Conservation (phyloP, 1,139 yeast genomes). For the Taiozyma sp. region DNA sequence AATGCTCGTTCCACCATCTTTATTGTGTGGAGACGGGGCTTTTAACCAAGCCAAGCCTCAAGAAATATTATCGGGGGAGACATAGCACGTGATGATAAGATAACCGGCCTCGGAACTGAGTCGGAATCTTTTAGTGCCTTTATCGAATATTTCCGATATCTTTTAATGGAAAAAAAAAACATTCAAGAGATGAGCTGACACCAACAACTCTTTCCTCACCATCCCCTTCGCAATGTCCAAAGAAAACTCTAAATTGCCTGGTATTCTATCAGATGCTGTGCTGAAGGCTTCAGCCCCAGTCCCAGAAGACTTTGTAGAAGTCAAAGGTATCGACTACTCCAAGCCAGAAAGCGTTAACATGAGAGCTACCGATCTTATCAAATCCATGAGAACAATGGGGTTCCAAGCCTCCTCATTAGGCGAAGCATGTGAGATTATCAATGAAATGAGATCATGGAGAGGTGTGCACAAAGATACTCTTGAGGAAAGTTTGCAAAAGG, state of each 20-base stretch:
- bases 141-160: background rate
- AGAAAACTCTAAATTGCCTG: constrained; percentile 44
- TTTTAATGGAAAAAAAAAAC: background rate
- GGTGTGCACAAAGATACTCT: constrained; percentile 66
- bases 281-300: constrained; percentile 83
- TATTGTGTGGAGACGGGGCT: background rate
- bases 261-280: constrained; percentile 81
- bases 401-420: constrained; percentile 90
- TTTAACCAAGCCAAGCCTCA: background rate
- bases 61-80: background rate
- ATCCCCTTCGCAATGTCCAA: constrained; percentile 25
- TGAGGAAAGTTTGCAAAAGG: constrained; percentile 66
- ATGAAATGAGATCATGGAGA: constrained; percentile 90
- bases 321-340: constrained; percentile 86
- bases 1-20: no score
- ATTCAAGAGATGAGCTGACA: background rate
- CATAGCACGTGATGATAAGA: background rate
- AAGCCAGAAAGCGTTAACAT: constrained; percentile 63
- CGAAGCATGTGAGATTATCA: constrained; percentile 84
- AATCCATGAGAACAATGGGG: constrained; percentile 93
- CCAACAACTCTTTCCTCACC: background rate
- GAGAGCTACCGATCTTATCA: constrained; percentile 72
- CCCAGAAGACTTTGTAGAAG: constrained; percentile 72
- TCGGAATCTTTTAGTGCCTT: background rate
- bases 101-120: background rate